Evolutionary conservation across 345 rosid species (phyloP).

Genomic region (Brassica juncea): DNA sequence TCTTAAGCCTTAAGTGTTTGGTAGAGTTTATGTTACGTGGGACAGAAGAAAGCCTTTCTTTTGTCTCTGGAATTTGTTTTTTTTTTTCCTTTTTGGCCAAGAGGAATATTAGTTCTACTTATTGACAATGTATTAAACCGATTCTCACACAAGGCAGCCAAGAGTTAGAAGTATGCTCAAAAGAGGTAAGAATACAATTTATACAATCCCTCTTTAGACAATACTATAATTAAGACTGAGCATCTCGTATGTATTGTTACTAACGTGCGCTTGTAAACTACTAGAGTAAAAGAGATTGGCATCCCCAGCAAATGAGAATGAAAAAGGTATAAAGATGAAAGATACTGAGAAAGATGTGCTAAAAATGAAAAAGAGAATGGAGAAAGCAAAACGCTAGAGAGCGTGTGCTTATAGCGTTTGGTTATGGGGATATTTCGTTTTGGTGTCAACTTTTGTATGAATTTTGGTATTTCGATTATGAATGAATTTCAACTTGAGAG

Average conservation of each 20-base stretch:
- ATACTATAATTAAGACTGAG: not conserved
- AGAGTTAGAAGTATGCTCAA: not conserved
- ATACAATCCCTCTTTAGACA: not conserved
- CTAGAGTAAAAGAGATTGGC: not conserved
- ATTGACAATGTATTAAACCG: conserved; percentile 1
- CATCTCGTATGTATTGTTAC: not conserved
- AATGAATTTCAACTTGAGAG: no score
- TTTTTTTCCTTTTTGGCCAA: not conserved
- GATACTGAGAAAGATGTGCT: conserved; percentile 7
- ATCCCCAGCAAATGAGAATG: not conserved
- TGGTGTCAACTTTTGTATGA: no score
- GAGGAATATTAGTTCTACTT: conserved; percentile 32
- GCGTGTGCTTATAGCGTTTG: conserved; percentile 25
- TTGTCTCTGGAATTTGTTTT: not conserved
- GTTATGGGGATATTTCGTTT: no score
- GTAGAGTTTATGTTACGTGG: conserved; percentile 36
- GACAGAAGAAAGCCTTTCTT: conserved; percentile 21
- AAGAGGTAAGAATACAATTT: not conserved
- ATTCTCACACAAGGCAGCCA: not conserved
- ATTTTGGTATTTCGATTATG: no score
- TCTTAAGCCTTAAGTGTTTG: conserved; percentile 31
- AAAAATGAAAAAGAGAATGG: not conserved
- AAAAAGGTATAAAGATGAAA: conserved; percentile 21
- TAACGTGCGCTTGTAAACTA: not conserved
- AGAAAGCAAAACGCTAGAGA: conserved; percentile 13